phyloP scores from a whole-genome alignment of 345 rosid species.

The Salix suchowensis region DNA sequence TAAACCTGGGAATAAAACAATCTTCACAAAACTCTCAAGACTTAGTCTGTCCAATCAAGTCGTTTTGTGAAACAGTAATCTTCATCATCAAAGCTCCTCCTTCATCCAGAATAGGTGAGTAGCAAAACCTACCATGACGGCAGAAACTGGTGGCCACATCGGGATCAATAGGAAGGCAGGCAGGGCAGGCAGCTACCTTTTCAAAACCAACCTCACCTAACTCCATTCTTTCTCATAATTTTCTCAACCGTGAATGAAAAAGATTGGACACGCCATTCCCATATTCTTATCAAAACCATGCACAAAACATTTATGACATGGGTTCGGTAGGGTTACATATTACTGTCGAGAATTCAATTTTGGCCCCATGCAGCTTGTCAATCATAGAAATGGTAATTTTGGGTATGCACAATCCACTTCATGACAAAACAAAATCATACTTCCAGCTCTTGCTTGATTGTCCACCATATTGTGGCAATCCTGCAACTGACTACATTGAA shows the following conservation, averaged over 20 bases:
- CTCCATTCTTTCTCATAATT: constrained; percentile 6
- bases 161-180: too few species aligned
- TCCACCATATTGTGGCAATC: background rate
- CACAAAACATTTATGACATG: constrained; percentile 1
- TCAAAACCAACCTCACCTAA: constrained; percentile 17
- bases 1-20: too few species aligned
- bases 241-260: constrained; percentile 3
- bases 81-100: too few species aligned
- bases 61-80: too few species aligned
- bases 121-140: too few species aligned
- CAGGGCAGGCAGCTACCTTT: background rate
- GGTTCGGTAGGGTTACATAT: constrained; percentile 2
- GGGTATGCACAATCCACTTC: background rate
- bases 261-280: background rate
- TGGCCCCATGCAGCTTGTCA: background rate
- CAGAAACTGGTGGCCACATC: too few species aligned
- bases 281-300: background rate
- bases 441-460: too few species aligned
- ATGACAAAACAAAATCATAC: background rate
- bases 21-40: too few species aligned
- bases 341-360: too few species aligned
- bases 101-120: too few species aligned
- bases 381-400: background rate
- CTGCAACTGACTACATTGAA: background rate
- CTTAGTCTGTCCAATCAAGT: too few species aligned